These are phyloP conservation scores for Dentipellis fragilis DNA, from an alignment of 768 basidiomycete species.

Conservation along the genomic window DNA sequence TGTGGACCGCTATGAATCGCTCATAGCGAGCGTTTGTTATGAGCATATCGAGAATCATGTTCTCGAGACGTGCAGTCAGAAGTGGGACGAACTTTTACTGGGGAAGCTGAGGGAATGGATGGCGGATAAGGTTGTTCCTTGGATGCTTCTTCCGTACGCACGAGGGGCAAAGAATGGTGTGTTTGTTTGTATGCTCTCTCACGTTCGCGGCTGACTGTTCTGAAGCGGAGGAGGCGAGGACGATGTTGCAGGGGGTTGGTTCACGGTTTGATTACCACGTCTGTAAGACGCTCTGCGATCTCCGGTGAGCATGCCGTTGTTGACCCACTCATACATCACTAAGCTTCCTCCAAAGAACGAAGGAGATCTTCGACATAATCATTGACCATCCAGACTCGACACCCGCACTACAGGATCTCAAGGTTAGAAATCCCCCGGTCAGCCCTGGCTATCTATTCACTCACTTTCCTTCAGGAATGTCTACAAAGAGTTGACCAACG, in stretches of 20 bases:
- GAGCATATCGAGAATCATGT: slow-evolving; percentile 78
- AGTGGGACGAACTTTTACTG: slow-evolving; percentile 63
- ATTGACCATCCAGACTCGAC: slow-evolving; percentile 86
- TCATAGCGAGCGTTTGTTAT: slow-evolving; percentile 78
- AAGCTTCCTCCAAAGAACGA: slow-evolving; percentile 32
- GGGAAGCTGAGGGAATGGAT: slow-evolving; percentile 64
- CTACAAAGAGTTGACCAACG: slow-evolving; percentile 75
- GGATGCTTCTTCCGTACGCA: slow-evolving; percentile 79
- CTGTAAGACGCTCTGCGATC: slow-evolving; percentile 81
- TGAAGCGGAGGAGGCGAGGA: slow-evolving; percentile 58
- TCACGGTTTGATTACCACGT: slow-evolving; percentile 88
- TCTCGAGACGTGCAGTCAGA: slow-evolving; percentile 47
- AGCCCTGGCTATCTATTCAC: neutral
- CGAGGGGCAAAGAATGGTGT: slow-evolving; percentile 48
- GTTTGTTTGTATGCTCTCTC: slow-evolving; percentile 9
- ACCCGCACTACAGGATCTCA: slow-evolving; percentile 79
- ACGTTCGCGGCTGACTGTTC: neutral
- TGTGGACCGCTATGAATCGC: slow-evolving; percentile 72
- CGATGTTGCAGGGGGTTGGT: slow-evolving; percentile 67
- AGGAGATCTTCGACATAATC: slow-evolving; percentile 93
- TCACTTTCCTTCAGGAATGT: slow-evolving; percentile 44
- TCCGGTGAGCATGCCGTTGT: slow-evolving; percentile 44
- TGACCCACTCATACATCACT: neutral
- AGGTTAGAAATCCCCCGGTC: slow-evolving; percentile 32
- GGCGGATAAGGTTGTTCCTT: slow-evolving; percentile 66